A percentile compares a stretch with the other conserved stretches of the same genome.
Conservation (phyloP, 2,329 filamentous ascomycete species). For the Triangularia verruculosa region DNA sequence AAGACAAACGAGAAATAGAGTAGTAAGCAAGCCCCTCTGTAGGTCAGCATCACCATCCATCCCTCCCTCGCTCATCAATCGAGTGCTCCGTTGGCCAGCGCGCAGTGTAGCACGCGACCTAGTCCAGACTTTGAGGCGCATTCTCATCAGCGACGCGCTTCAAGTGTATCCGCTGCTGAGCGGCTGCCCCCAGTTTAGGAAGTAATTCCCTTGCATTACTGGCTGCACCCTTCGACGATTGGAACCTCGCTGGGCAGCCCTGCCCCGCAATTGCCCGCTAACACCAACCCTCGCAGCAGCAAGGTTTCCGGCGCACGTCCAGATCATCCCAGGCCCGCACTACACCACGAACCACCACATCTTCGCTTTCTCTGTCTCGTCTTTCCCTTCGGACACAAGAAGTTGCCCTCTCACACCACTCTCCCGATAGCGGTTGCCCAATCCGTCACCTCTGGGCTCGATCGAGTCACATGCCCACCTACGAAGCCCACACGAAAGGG, state of each 20-base stretch:
- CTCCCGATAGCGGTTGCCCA: conserved; percentile 7
- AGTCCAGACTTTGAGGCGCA: background rate
- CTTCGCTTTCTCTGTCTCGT: background rate
- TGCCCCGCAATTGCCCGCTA: conserved; percentile 17
- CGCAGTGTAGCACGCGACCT: background rate
- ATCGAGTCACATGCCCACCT: conserved; percentile 20
- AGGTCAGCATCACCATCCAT: too few species aligned
- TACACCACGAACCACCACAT: background rate
- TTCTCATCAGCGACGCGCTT: background rate
- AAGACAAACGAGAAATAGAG: background rate
- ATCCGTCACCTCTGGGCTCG: conserved; percentile 10
- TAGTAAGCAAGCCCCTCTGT: background rate
- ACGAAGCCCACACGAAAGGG: conserved; percentile 16
- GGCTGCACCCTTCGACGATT: background rate
- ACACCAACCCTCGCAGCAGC: background rate
- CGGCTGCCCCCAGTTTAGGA: conserved; percentile 17
- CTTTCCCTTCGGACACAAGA: background rate
- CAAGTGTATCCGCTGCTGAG: conserved; percentile 16
- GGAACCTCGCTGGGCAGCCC: background rate
- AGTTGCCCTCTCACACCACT: background rate
- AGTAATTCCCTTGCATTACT: conserved; percentile 20
- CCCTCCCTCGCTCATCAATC: background rate
- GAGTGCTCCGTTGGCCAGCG: background rate
- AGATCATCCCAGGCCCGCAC: background rate
- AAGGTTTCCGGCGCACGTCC: background rate